Conservation (phyloP, 352 stramenopile genomes). For the Phytophthora vignae region DNA sequence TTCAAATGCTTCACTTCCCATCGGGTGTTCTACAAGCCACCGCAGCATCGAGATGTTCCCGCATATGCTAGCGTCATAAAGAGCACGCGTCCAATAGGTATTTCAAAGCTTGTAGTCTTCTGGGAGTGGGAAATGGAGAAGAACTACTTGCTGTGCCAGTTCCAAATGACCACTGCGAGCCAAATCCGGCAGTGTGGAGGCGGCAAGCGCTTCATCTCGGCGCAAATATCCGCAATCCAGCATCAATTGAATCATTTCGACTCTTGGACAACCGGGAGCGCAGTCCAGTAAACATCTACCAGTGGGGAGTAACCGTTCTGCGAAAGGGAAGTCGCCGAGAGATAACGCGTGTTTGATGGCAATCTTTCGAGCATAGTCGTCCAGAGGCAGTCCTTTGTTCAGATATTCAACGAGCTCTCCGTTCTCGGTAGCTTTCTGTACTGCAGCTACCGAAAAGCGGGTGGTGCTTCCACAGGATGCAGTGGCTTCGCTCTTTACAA, state of each 20-base stretch:
- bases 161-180: constrained; percentile 1
- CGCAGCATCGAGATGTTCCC: neutral
- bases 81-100: neutral
- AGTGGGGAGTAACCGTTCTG: constrained; percentile 2
- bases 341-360: constrained; percentile 8
- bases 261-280: neutral
- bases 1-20: neutral
- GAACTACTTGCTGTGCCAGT: constrained; percentile 10
- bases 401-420: constrained; percentile 7
- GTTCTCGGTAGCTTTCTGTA: constrained; percentile 9
- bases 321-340: constrained; percentile 2
- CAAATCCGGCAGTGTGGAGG: neutral
- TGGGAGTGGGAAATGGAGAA: constrained; percentile 13
- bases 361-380: neutral
- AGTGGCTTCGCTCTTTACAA: neutral
- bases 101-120: neutral
- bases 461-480: no score
- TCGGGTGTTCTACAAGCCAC: constrained; percentile 1
- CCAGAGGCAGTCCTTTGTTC: neutral
- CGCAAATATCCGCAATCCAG: constrained; percentile 10
- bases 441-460: neutral
- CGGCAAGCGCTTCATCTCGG: neutral
- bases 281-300: neutral
- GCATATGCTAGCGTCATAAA: constrained; percentile 2
- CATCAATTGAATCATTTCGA: constrained; percentile 4